Evolutionary conservation across 2,329 filamentous ascomycete species (phyloP).

Genomic region (Dactylellina sp.): DNA sequence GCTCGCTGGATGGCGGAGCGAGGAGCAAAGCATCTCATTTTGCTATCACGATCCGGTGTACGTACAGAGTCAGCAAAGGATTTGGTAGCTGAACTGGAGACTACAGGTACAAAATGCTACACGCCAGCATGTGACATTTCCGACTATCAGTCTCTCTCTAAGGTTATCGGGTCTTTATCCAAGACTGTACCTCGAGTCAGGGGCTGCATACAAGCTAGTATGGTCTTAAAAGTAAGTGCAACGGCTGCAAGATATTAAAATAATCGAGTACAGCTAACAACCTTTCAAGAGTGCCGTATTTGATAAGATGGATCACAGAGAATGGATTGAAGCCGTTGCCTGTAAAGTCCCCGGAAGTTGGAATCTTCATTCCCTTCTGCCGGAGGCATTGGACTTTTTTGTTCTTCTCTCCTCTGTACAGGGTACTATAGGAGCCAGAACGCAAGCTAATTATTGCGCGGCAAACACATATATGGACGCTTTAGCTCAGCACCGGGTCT

Average conservation of each 20-base stretch:
- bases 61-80: constrained; percentile 39
- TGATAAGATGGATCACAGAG: constrained; percentile 59
- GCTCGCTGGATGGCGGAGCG: constrained; percentile 67
- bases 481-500: constrained; percentile 63
- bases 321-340: constrained; percentile 67
- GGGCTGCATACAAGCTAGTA: constrained; percentile 42
- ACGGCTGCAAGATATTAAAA: too few relatives aligned
- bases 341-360: constrained; percentile 72
- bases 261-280: constrained; percentile 24
- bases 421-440: constrained; percentile 62
- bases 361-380: constrained; percentile 69
- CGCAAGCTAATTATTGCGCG: constrained; percentile 66
- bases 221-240: constrained; percentile 31
- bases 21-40: constrained; percentile 69
- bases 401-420: constrained; percentile 64
- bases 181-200: constrained; percentile 17
- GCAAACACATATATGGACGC: constrained; percentile 66
- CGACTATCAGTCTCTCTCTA: not conserved
- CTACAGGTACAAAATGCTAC: constrained; percentile 16
- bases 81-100: constrained; percentile 3
- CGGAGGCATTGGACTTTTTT: constrained; percentile 64
- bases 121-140: constrained; percentile 28
- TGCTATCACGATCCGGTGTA: constrained; percentile 68
- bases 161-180: not conserved
- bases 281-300: constrained; percentile 38